A percentile compares a stretch with the other conserved stretches of the same genome.
Conservation (phyloP, 352 stramenopile genomes). For the Phytophthora hybrid region DNA sequence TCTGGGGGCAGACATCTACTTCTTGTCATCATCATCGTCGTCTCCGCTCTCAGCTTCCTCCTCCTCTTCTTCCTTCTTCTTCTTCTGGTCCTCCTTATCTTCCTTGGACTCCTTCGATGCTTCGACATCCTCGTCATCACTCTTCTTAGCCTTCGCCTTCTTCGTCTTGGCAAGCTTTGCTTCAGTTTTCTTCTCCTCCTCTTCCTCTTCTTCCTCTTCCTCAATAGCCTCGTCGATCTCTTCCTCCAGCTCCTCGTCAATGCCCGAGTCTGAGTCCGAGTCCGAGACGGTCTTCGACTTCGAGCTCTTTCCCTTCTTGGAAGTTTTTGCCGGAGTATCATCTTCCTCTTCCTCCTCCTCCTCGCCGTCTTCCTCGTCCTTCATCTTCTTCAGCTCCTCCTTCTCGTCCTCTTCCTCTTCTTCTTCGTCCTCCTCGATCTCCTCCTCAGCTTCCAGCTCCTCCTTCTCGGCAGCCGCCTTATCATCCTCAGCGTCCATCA, state of each 20-base stretch:
- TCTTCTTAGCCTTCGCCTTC: slow-evolving; percentile 27
- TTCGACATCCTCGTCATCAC: slow-evolving; percentile 5
- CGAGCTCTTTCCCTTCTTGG: neutral
- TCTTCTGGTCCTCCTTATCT: slow-evolving; percentile 18
- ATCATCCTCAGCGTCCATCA: slow-evolving; percentile 26
- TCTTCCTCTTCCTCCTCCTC: slow-evolving; percentile 32
- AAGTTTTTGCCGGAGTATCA: neutral
- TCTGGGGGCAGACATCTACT: neutral
- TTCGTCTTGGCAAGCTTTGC: slow-evolving; percentile 23
- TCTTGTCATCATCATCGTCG: slow-evolving; percentile 3
- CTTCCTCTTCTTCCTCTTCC: slow-evolving; percentile 18
- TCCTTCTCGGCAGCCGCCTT: slow-evolving; percentile 36
- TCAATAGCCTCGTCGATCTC: slow-evolving; percentile 21
- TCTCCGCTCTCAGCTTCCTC: slow-evolving; percentile 20
- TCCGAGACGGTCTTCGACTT: slow-evolving; percentile 5
- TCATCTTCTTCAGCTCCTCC: slow-evolving; percentile 22
- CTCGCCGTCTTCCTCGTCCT: slow-evolving; percentile 18
- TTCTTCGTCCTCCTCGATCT: slow-evolving; percentile 23
- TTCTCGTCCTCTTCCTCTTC: slow-evolving; percentile 26
- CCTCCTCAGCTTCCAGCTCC: slow-evolving; percentile 33
- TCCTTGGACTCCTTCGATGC: slow-evolving; percentile 5
- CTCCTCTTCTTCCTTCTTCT: slow-evolving; percentile 27
- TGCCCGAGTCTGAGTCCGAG: slow-evolving; percentile 2
- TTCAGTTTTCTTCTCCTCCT: slow-evolving; percentile 13
- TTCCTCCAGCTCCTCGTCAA: slow-evolving; percentile 3